Conservation (phyloP, 2,329 filamentous ascomycete species). For the Penicillium sp. region DNA sequence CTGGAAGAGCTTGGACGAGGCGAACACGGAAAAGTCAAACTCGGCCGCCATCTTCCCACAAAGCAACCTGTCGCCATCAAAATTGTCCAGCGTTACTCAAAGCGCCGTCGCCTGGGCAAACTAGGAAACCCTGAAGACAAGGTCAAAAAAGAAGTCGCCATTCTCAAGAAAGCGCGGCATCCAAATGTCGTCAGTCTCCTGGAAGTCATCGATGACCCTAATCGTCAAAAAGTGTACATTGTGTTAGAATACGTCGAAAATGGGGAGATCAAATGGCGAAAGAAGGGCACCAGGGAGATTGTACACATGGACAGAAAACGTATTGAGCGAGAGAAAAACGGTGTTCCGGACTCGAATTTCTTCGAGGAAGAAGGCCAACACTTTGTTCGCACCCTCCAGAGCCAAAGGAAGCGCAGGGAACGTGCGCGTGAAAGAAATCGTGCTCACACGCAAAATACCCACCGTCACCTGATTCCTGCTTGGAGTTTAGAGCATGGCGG, state of each 20-base stretch:
- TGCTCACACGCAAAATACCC: constrained; percentile 54
- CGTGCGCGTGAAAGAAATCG: constrained; percentile 58
- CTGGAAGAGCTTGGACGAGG: constrained; percentile 94
- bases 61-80: constrained; percentile 90
- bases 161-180: constrained; percentile 95
- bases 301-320: constrained; percentile 77
- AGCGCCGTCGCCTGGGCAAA: constrained; percentile 81
- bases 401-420: constrained; percentile 44
- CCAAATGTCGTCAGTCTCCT: constrained; percentile 94
- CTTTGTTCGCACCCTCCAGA: constrained; percentile 35
- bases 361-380: constrained; percentile 43
- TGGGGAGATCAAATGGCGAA: constrained; percentile 91
- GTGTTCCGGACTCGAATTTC: constrained; percentile 65
- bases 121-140: constrained; percentile 65
- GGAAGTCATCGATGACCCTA: constrained; percentile 96
- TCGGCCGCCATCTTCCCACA: constrained; percentile 75
- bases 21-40: constrained; percentile 95
- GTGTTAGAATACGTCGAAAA: constrained; percentile 92
- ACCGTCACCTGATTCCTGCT: constrained; percentile 54
- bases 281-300: constrained; percentile 78
- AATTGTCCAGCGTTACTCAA: constrained; percentile 94
- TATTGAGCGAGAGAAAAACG: constrained; percentile 69
- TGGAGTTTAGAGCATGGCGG: constrained; percentile 84
- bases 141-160: constrained; percentile 93
- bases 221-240: constrained; percentile 96